Conservation (phyloP, 306 rosid genomes). For the Hippophae gyantsensis region DNA sequence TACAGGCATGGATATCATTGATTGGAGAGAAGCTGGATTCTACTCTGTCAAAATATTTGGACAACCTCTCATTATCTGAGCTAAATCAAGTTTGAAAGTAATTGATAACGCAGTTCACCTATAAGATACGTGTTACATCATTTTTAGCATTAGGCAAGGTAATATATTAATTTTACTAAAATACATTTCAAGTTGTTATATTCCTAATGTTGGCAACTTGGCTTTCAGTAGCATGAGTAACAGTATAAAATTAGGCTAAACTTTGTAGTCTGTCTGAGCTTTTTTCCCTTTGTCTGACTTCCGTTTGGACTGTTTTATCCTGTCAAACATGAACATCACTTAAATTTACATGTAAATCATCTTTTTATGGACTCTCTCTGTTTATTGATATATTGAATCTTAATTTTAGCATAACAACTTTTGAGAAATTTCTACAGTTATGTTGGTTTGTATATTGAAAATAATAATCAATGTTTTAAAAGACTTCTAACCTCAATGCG, state of each 20-base stretch:
- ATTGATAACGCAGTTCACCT: background rate
- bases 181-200: background rate
- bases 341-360: too few species aligned
- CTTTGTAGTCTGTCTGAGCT: background rate
- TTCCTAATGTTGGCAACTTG: background rate
- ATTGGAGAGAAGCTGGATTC: slow-evolving; percentile 67
- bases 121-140: background rate
- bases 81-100: slow-evolving; percentile 36
- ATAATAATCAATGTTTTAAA: too few species aligned
- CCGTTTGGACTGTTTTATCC: too few species aligned
- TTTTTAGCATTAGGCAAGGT: slow-evolving; percentile 14
- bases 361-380: too few species aligned
- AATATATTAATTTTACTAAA: slow-evolving; percentile 4
- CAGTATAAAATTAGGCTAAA: background rate
- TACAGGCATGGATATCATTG: slow-evolving; percentile 46
- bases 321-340: too few species aligned
- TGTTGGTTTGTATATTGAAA: too few species aligned
- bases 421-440: too few species aligned
- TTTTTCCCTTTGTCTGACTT: too few species aligned
- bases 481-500: too few species aligned
- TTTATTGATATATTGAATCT: too few species aligned
- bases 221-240: background rate
- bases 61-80: slow-evolving; percentile 17
- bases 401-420: too few species aligned
- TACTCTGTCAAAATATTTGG: slow-evolving; percentile 40